Conservation (phyloP, 352 stramenopile species). For the Globisporangium yorkense region DNA sequence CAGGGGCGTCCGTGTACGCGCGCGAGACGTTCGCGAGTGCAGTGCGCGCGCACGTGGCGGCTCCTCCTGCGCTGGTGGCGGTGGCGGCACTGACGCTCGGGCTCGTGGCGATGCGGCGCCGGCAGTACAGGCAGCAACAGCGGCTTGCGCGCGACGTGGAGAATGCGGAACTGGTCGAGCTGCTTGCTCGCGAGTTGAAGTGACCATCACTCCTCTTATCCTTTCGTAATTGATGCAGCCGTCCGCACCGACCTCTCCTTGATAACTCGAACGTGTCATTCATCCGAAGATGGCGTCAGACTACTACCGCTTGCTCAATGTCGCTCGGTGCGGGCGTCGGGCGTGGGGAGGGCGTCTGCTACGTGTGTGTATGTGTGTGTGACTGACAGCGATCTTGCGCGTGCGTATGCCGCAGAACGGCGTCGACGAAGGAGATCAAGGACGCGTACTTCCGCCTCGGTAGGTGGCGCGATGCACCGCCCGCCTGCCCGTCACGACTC, state of each 20-base stretch:
- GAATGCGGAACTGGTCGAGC: not conserved
- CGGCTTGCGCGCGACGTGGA: not conserved
- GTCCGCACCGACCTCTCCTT: not conserved
- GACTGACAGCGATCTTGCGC: not conserved
- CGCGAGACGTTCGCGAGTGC: not conserved
- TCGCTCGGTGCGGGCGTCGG: slow-evolving; percentile 36
- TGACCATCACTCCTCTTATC: not conserved
- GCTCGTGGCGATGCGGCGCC: not conserved
- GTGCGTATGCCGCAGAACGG: slow-evolving; percentile 22
- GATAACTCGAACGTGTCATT: too few relatives aligned
- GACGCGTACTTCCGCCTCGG: slow-evolving; percentile 70
- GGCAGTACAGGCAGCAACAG: not conserved
- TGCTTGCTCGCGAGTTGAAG: slow-evolving; percentile 1
- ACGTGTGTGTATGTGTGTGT: not conserved
- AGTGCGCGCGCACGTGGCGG: not conserved
- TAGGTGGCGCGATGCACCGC: slow-evolving; percentile 10
- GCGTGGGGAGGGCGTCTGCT: too few relatives aligned
- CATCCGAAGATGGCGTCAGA: slow-evolving; percentile 24
- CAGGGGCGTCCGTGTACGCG: not conserved
- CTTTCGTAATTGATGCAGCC: not conserved
- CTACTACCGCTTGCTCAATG: slow-evolving; percentile 78
- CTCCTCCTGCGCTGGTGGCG: not conserved
- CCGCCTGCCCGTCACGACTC: not conserved
- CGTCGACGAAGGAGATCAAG: slow-evolving; percentile 74
- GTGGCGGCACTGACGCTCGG: not conserved